These are phyloP conservation scores for Didymella arachidicola DNA, from an alignment of 2,329 filamentous ascomycete species.

Conservation along the genomic window DNA sequence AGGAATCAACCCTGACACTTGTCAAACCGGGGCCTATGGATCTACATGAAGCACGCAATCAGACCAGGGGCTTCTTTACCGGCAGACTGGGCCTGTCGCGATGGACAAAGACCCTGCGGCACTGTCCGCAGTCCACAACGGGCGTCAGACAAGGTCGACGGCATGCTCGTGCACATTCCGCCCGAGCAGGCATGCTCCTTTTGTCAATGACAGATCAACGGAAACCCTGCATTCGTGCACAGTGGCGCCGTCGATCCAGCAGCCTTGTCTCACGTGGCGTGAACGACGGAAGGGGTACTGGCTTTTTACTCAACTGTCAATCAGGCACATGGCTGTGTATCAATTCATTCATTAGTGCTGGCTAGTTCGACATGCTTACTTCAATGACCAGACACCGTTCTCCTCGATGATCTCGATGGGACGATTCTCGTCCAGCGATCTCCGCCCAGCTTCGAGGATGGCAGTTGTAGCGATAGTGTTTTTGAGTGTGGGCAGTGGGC, in stretches of 20 bases:
- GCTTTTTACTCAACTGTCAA: slow-evolving; percentile 4
- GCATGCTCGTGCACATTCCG: slow-evolving; percentile 13
- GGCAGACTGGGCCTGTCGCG: neutral
- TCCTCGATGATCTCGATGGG: slow-evolving; percentile 76
- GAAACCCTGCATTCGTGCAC: slow-evolving; percentile 12
- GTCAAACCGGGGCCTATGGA: slow-evolving; percentile 1
- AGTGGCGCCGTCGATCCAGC: slow-evolving; percentile 16
- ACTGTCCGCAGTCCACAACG: neutral
- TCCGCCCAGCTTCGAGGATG: slow-evolving; percentile 85
- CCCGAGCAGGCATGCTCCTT: neutral
- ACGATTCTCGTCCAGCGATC: slow-evolving; percentile 82
- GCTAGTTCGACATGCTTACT: slow-evolving; percentile 46
- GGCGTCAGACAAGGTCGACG: neutral
- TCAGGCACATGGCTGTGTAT: slow-evolving; percentile 8
- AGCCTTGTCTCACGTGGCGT: slow-evolving; percentile 6
- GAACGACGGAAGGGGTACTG: slow-evolving; percentile 5
- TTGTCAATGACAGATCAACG: neutral
- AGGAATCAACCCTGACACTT: neutral
- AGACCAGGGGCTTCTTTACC: neutral
- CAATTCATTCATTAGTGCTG: slow-evolving; percentile 15
- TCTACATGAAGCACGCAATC: neutral
- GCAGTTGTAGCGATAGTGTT: slow-evolving; percentile 94
- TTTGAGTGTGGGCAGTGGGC: slow-evolving; percentile 81
- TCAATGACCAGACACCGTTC: slow-evolving; percentile 73
- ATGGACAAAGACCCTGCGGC: neutral